Base-by-base conservation (phyloP, 2,329 filamentous ascomycete species). In the Clathrospora elynae region DNA sequence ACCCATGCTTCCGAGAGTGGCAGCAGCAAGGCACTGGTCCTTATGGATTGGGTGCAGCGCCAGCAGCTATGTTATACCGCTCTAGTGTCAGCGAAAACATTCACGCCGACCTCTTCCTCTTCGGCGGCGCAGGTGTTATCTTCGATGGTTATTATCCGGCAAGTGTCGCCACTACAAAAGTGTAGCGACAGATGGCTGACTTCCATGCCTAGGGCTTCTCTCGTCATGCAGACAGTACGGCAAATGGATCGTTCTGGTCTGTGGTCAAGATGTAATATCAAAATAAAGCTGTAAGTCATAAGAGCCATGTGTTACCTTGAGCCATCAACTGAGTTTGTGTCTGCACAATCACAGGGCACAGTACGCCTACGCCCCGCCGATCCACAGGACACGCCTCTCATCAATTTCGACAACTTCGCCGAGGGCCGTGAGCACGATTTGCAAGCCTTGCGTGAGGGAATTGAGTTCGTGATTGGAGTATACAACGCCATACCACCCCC, bases 321-420 rank as follows among this genome's bases (percentile, higher is more conserved):
- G n/a, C n/a, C n/a, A n/a, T n/a, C n/a, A n/a, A n/a, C n/a, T n/a
- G n/a, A n/a, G n/a, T n/a, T n/a, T n/a, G n/a, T n/a, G n/a, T n/a
- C n/a, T n/a, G n/a, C n/a, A n/a, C n/a, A n/a, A n/a, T n/a, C n/a
- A n/a, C n/a, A n/a, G n/a, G 86, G 86, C 9, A 77, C 75, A 1
- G 82, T 89, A 5, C 75, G 68, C 7, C 77, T 89, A 5, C 72
- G 71, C 7, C 83, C 80, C 0, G 66, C 77, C 0, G 77, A 88
- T 58, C 84, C 85, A 1, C 77, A 78, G 0, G 83, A 86, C 42
- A 70, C 74, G 1, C 85, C 85, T 0, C 61, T 76, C 8, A 85
- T 88, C 55, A 59, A 64, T 12, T 49, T 66, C 28, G 56, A 63
- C 39, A 65, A 59, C 51, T 66, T 66, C 59, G 61, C 66, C 23